phyloP scores from a whole-genome alignment of 2,329 filamentous ascomycete genomes.

The Fusarium sp. region DNA sequence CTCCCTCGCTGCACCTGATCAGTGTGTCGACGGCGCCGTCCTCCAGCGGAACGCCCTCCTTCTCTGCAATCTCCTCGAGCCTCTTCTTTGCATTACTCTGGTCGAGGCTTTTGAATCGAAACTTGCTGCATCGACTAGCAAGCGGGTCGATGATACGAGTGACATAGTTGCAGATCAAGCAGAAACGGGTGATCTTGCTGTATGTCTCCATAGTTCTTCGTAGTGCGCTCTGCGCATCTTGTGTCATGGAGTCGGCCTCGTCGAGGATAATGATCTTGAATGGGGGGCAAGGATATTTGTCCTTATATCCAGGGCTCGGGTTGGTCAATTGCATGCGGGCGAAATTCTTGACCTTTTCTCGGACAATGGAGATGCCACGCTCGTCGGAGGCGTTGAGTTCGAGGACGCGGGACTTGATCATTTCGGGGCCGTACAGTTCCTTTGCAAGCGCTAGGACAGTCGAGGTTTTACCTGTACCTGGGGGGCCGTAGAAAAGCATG shows the following conservation, averaged over 20 bases:
- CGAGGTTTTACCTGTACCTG: slow-evolving; percentile 97
- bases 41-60: slow-evolving; percentile 82
- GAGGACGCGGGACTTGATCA: slow-evolving; percentile 93
- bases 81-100: slow-evolving; percentile 84
- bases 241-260: slow-evolving; percentile 98
- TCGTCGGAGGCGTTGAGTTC: slow-evolving; percentile 99
- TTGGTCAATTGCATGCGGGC: slow-evolving; percentile 94
- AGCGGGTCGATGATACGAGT: slow-evolving; percentile 97
- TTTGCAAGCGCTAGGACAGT: slow-evolving; percentile 97
- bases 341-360: slow-evolving; percentile 98
- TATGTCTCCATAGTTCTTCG: slow-evolving; percentile 99
- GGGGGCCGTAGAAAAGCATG: slow-evolving; percentile 99
- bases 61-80: slow-evolving; percentile 82
- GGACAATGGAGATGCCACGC: slow-evolving; percentile 95
- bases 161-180: slow-evolving; percentile 98
- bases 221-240: slow-evolving; percentile 94
- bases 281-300: slow-evolving; percentile 89
- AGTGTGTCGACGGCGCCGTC: slow-evolving; percentile 85
- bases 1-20: slow-evolving; percentile 90
- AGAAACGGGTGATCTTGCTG: slow-evolving; percentile 95
- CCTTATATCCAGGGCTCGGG: slow-evolving; percentile 75
- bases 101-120: slow-evolving; percentile 96
- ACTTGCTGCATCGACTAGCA: slow-evolving; percentile 93
- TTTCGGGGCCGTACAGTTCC: slow-evolving; percentile 94
- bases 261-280: slow-evolving; percentile 99